Evolutionary conservation across 1,139 yeast species (phyloP).

Genomic region (Diutina mesorugosa): DNA sequence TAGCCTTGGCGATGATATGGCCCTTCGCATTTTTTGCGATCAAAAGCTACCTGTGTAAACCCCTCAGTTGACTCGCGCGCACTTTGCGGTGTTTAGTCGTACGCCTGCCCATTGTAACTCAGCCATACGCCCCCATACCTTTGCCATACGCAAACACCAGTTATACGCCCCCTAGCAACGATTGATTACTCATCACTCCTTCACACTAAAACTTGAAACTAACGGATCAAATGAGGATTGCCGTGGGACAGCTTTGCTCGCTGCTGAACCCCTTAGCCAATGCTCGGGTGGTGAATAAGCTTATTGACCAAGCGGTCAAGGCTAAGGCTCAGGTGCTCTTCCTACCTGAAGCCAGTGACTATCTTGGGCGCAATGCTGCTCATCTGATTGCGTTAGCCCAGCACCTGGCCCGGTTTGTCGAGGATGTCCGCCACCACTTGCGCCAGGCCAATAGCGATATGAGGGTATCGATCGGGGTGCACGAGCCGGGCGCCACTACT

Average conservation of each 20-base stretch:
- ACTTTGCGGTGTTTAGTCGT: too few species aligned
- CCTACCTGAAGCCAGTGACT: conserved; percentile 90
- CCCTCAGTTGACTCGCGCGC: too few species aligned
- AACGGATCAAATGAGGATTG: conserved; percentile 20
- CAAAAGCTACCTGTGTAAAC: too few species aligned
- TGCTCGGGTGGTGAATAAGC: conserved; percentile 39
- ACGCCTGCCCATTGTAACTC: too few species aligned
- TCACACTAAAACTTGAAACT: too few species aligned
- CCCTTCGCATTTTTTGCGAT: too few species aligned
- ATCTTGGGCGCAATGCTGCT: conserved; percentile 54
- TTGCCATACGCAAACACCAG: too few species aligned
- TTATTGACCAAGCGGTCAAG: conserved; percentile 51
- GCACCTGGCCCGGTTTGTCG: conserved; percentile 37
- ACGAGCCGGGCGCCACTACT: conserved; percentile 43
- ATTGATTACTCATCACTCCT: too few species aligned
- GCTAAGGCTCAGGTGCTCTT: conserved; percentile 55
- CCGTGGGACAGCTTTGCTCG: conserved; percentile 82
- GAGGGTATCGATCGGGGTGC: conserved; percentile 56
- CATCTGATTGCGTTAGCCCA: conserved; percentile 55
- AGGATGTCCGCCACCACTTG: conserved; percentile 20
- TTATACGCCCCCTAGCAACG: too few species aligned
- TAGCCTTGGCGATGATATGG: too few species aligned
- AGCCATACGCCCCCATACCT: too few species aligned
- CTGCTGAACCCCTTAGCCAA: conserved; percentile 50
- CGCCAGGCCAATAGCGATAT: conserved; percentile 8